Conservation (phyloP, 306 rosid species). For the Vigna trinervia region DNA sequence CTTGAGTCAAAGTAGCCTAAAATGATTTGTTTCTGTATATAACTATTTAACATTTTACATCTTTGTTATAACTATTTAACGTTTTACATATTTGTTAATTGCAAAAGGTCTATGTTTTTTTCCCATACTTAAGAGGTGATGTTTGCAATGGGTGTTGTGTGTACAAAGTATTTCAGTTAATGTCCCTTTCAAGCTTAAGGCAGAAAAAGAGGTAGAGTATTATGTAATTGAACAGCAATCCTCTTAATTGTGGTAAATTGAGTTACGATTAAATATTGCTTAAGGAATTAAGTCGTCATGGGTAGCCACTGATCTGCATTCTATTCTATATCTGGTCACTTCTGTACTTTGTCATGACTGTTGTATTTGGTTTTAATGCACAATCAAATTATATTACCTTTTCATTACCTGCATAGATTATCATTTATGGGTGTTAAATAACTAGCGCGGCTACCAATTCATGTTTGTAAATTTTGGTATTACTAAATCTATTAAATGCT, state of each 20-base stretch:
- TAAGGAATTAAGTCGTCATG: neutral
- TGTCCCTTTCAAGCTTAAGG: slow-evolving; percentile 28
- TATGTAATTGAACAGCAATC: neutral
- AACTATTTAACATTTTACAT: neutral
- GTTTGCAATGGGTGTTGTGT: slow-evolving; percentile 13
- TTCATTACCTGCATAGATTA: neutral
- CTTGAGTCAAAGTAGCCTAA: neutral
- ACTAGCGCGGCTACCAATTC: neutral
- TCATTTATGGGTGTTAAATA: neutral
- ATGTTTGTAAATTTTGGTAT: slow-evolving; percentile 6
- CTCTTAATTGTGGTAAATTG: slow-evolving; percentile 12
- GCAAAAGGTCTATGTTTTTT: neutral
- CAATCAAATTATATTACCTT: neutral
- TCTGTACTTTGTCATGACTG: neutral
- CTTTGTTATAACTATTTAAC: neutral
- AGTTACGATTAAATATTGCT: neutral
- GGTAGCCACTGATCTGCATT: neutral
- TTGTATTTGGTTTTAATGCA: neutral
- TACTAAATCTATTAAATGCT: neutral
- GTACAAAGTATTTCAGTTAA: neutral
- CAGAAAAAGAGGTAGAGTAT: neutral
- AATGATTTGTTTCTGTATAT: neutral
- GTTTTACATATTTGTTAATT: neutral
- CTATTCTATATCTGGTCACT: neutral
- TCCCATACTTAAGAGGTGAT: neutral